phyloP scores from a whole-genome alignment of 768 basidiomycete species.

The Tricholoma bakamatsutake region DNA sequence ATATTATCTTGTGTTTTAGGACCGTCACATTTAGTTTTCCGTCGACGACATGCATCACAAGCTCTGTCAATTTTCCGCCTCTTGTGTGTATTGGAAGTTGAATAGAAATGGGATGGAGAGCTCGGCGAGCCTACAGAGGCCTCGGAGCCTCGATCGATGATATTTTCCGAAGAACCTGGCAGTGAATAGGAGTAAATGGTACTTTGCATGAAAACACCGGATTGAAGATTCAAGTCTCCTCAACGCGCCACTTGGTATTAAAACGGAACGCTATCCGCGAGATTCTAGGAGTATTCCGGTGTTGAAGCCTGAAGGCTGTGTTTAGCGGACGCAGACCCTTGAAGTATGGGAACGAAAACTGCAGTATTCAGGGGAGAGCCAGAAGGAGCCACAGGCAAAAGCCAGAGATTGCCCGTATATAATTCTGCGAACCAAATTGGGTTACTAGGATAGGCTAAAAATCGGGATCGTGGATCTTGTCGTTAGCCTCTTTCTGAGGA shows the following conservation, averaged over 20 bases:
- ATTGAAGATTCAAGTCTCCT: not conserved
- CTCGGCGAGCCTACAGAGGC: not conserved
- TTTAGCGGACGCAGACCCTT: too few species aligned
- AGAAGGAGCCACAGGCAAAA: too few species aligned
- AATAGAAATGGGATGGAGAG: not conserved
- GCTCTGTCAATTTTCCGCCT: constrained; percentile 48
- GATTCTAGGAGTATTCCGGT: not conserved
- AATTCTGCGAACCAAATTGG: not conserved
- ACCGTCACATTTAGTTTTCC: constrained; percentile 59
- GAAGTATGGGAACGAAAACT: too few species aligned
- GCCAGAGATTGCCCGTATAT: too few species aligned
- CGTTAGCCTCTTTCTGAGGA: not conserved
- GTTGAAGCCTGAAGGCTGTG: too few species aligned
- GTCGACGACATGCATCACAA: constrained; percentile 53
- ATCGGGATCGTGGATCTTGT: not conserved
- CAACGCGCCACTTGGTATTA: not conserved
- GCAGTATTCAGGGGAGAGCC: too few species aligned
- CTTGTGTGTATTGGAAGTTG: constrained; percentile 19
- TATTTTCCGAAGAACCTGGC: constrained; percentile 8
- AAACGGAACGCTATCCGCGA: not conserved
- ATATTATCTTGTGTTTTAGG: constrained; percentile 41
- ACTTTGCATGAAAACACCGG: not conserved
- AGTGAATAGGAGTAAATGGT: constrained; percentile 5
- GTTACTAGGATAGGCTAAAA: not conserved
- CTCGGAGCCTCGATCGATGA: not conserved